Evolutionary conservation across 2,329 filamentous ascomycete genomes (phyloP), one percentile per base, ranked within the genome.

Genomic region (Aspergillus tubingensis): DNA sequence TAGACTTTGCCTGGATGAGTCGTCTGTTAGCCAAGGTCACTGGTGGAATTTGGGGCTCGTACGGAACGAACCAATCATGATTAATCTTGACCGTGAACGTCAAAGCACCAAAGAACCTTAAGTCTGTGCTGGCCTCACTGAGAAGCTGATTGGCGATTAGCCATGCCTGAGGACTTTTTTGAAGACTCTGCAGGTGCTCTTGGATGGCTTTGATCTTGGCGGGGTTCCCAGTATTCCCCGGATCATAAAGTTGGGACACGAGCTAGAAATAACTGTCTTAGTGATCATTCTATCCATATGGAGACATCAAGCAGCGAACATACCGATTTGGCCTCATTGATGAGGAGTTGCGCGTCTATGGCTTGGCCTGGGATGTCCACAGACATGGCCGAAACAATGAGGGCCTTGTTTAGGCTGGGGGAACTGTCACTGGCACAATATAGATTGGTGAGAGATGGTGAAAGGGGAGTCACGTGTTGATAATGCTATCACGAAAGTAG

Each of bases 71-170:
- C 89, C 88, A 91, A 72, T 95, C 91, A n/a, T 88, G 89, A 73
- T 98, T 97, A 60, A 98, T 86, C 78, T 98, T 99, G 68, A 98
- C 87, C 54, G 92, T 96, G 66, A 97, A 89, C 0, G 94, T 98
- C 61, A 97, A 83, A 30, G 93, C 94, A 13, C 92, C 95, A 73
- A 96, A 96, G 77, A 98, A 98, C 65, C 90, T 89, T 67, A 95
- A 86, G 69, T 93, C 89, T 62, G 90, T 85, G 66, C 91, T 87
- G 21, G 85, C 79, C 62, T 86, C 87, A 54, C 81, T 81, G 10
- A 97, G 80, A 13, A 98, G 82, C 54, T 86, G 86, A 70, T 94
- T 88, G 19, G 92, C 92, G 49, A 97, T 83, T 58, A 90, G 84
- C 95, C 95, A 99, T 57, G 92, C 94, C 69, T 91, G 83, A 2